Conservation (phyloP, 75 land plant genomes). For the Adiantum capillusveneris region DNA sequence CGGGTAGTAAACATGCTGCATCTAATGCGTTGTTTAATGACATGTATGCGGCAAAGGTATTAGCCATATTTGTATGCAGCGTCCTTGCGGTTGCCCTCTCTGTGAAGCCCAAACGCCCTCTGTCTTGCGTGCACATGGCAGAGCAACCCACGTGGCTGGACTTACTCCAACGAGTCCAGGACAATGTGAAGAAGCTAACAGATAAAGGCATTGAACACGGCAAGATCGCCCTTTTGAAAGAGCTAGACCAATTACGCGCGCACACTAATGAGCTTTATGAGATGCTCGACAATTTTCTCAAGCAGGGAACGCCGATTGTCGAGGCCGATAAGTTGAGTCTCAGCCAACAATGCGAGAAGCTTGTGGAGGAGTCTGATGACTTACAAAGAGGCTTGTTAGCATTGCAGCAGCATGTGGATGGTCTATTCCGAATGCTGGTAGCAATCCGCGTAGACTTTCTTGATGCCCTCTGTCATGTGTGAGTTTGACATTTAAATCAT, state of each 20-base stretch:
- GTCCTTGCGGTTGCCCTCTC: slow-evolving; percentile 16
- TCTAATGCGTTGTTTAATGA: slow-evolving; percentile 5
- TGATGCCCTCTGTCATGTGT: too few relatives aligned
- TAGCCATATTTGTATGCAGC: slow-evolving; percentile 17
- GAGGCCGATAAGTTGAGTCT: background rate
- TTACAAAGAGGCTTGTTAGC: slow-evolving; percentile 8
- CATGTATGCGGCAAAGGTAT: slow-evolving; percentile 13
- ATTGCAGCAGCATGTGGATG: slow-evolving; percentile 18
- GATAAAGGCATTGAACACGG: slow-evolving; percentile 8
- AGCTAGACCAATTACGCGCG: slow-evolving; percentile 12
- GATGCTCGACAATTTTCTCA: background rate
- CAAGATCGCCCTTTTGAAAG: slow-evolving; percentile 1
- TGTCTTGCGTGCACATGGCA: background rate
- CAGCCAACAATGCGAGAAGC: slow-evolving; percentile 2
- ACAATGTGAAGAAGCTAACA: slow-evolving; percentile 19
- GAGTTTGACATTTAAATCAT: too few relatives aligned
- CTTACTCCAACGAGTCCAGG: slow-evolving; percentile 4
- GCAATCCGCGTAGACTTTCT: slow-evolving; percentile 10
- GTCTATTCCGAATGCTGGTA: slow-evolving; percentile 18
- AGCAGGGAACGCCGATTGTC: background rate
- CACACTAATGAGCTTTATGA: slow-evolving; percentile 5
- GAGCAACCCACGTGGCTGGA: slow-evolving; percentile 1
- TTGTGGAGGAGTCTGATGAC: slow-evolving; percentile 1
- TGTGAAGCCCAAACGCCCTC: slow-evolving; percentile 7
- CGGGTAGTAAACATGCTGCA: background rate